Base-by-base conservation (phyloP, 2,329 filamentous ascomycete genomes). In the Fusarium pseudoanthophilum region DNA sequence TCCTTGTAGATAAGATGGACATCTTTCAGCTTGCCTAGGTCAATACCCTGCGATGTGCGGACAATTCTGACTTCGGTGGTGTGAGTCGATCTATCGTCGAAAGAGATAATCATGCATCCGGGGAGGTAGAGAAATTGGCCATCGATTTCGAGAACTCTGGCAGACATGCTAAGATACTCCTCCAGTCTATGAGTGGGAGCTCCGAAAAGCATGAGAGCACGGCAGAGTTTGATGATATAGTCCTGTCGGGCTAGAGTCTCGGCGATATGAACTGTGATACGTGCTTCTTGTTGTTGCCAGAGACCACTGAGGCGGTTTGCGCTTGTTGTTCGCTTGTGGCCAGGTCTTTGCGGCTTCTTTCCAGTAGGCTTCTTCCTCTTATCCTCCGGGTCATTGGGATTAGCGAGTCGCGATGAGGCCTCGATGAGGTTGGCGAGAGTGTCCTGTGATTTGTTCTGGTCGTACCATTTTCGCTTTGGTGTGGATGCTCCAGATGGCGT, bases 51-150 rank as follows among this genome's bases (percentile, higher is more conserved):
- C 2, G 80, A 79, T 1, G 86, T 85, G 18, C 90, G 86, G 10
- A 92, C 90, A 34, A 92, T 88, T 71, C 90, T 89, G 67, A 92
- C 89, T 75, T 92, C 90, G 21, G 89, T 90, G 2, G 91, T 92
- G 71, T 92, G 90, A 0, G 90, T 91, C 1, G 87, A 83, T 56
- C 80, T 82, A 75, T 95, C 93, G 78, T 93, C 94, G 77, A 97
- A 97, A 0, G 94, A 95, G 75, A 97, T 91, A 65, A 97, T 92
- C 95, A 97, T 97, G 78, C 93, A 96, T 10, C 94, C 94, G 0
- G 95, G 95, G 42, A 97, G 88, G 77, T 97, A 97, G 32, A 97
- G 84, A 76, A 96, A 97, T 76, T 97, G 94, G 13, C 92, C 92
- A 71, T 97, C 92, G 36, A 97, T 95, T 80, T 95, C 93, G 40